Percentiles rank a stretch among this genome's conserved stretches.
Evolutionary conservation across 1,284 basidiomycete species (phyloP).

Genomic region (Ganoderma lingzhi): DNA sequence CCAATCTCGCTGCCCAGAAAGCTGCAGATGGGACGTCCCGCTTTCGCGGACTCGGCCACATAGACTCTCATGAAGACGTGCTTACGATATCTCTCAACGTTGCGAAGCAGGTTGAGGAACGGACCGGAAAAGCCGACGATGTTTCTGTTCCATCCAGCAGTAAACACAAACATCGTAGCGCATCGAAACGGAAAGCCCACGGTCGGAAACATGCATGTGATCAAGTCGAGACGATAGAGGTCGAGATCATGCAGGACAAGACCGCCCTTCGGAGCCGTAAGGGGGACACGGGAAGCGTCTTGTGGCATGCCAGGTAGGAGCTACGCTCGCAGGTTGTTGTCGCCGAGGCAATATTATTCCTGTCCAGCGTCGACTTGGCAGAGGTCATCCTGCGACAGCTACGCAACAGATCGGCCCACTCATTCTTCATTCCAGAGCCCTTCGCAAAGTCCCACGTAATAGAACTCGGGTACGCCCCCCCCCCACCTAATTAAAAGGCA

Average conservation of each 20-base stretch:
- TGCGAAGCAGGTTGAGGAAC: conserved; percentile 33
- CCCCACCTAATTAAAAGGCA: too few species aligned
- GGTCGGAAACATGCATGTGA: conserved; percentile 26
- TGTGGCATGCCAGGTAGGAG: conserved; percentile 84
- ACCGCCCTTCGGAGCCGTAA: conserved; percentile 76
- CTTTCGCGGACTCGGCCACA: conserved; percentile 75
- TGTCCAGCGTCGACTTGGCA: conserved; percentile 73
- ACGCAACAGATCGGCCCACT: conserved; percentile 45
- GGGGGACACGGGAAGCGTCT: conserved; percentile 89
- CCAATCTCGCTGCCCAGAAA: conserved; percentile 55
- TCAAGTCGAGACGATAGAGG: conserved; percentile 48
- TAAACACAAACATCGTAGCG: conserved; percentile 25
- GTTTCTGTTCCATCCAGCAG: neutral
- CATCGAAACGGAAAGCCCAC: conserved; percentile 10
- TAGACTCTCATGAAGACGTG: conserved; percentile 71
- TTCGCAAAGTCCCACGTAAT: conserved; percentile 61
- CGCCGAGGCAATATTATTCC: neutral
- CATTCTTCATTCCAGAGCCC: conserved; percentile 51
- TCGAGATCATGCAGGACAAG: conserved; percentile 79
- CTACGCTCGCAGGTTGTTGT: too few species aligned
- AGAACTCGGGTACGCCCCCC: conserved; percentile 75
- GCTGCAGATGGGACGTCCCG: conserved; percentile 41
- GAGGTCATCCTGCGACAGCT: conserved; percentile 67
- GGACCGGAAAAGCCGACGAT: neutral
- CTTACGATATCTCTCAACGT: conserved; percentile 71